Base-by-base conservation (phyloP, 345 rosid genomes). In the Cardiospermum halicacabum region DNA sequence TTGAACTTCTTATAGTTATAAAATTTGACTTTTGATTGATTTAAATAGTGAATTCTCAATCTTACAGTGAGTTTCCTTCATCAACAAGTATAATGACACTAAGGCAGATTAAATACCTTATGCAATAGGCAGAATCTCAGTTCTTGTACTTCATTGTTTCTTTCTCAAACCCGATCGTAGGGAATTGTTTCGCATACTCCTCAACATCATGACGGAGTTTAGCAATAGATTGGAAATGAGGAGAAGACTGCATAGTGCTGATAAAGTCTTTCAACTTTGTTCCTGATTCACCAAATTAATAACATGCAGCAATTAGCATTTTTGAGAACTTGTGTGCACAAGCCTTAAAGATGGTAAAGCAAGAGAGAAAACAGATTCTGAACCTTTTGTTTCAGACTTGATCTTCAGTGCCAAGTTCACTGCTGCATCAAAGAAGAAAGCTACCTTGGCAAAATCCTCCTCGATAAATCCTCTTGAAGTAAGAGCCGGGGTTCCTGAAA, bases 81-180 rank as follows among this genome's bases (percentile, higher is more conserved):
- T 16, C 32, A 26, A 26, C 24, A 8, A 9, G 19, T 24, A 15
- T 36, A 22, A 50, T 36, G 67, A 36, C 25, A 10, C 49, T 16
- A 15, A 51, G 19, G 34, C 40, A 64, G n/a, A 64, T 39, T 18
- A 49, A 19, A 40, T 53, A 74, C 73, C 78, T 53, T 1, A 32
- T 11, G 19, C 60, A 59, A 26, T 15, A 15, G 30, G 42, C 56
- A 56, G 36, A n/a, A n/a, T 51, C 60, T 94, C 77, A 91, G 76
- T 87, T 89, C 81, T 91, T 89, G 89, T 91, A 91, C 80, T 94
- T 94, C 97, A 94, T 94, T 72, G 97, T 83, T 79, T 77, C 89
- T 72, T 94, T 94, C 49, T 89, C 96, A 62, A 94, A 94, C 12
- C 97, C 96, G 21, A 94, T 83, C 49, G 97, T 91, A 31, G 97